Evolutionary conservation across 495 filamentous ascomycete genomes (phyloP), one percentile per base, ranked within the genome.

Genomic region (Hypoxylon crocopeplum): DNA sequence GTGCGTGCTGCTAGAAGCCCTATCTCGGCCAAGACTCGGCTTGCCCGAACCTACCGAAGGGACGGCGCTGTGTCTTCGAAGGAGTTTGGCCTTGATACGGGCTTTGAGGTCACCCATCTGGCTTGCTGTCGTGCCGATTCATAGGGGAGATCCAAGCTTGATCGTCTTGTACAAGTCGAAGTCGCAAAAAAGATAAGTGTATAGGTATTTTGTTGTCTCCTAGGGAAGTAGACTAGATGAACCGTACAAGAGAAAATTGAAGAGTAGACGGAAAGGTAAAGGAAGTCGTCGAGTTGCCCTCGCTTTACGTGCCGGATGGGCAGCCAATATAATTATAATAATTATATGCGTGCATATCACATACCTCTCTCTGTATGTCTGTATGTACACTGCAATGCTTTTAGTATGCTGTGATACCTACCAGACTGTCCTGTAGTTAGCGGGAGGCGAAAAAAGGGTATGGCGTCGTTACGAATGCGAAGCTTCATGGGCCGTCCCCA

Each of bases 21-120:
- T 34, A 37, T 64, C 52, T 7, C 49, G 62, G 36, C 52, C 56
- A 44, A 56, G 17, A 50, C 64, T 64, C 29, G 53, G 59, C 65
- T 66, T 69, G 60, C 66, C 71, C 12, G 72, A 69, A 20, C 72
- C 60, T 12, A 75, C 40, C 22, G 71, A 69, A 24, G 71, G 70
- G 32, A 72, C 59, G 15, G 66, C 69, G 24, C 78, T 80, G 41
- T 76, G 66, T 62, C 79, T 66, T 48, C 80, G 71, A 41, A 70
- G 66, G 51, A 82, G 75, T 55, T 75, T 81, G 61, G 76, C 73
- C 50, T 76, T 76, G 48, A 82, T 69, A 38, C 75, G 75, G 51
- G 74, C 66, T 65, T 66, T 75, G 42, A 82, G 66, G 51, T 77
- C 77, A 58, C 77, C 79, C 70, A 81, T 80, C 46, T 60, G 47